Conservation (phyloP, 345 rosid genomes). For the Gossypium stocksii region DNA sequence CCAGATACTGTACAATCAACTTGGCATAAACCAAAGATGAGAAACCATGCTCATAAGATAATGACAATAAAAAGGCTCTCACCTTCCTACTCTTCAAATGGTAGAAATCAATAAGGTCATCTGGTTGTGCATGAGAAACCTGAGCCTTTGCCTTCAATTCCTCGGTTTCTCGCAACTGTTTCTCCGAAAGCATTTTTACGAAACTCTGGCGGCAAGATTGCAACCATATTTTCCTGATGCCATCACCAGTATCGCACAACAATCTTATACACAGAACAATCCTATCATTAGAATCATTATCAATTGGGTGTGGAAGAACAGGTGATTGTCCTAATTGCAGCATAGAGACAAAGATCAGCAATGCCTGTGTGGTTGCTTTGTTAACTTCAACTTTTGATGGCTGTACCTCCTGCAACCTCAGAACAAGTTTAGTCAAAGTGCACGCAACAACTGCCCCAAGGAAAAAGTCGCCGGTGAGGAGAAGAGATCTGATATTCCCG, state of each 20-base stretch:
- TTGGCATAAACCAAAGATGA: neutral
- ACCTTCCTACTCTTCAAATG: conserved; percentile 99
- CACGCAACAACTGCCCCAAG: conserved; percentile 97
- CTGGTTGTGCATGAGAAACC: conserved; percentile 91
- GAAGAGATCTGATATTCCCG: conserved; percentile 84
- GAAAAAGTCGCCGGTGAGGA: conserved; percentile 93
- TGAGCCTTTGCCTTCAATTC: conserved; percentile 93
- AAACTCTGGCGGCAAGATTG: conserved; percentile 88
- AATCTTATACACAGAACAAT: conserved; percentile 74
- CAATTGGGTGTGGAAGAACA: conserved; percentile 88
- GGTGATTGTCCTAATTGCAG: conserved; percentile 91
- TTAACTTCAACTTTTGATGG: conserved; percentile 73
- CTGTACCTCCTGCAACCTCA: conserved; percentile 95
- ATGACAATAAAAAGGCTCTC: conserved; percentile 7
- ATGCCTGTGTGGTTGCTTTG: conserved; percentile 52
- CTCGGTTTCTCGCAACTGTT: conserved; percentile 76
- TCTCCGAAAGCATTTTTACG: conserved; percentile 92
- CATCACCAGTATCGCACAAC: conserved; percentile 76
- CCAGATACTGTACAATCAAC: neutral
- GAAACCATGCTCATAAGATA: neutral
- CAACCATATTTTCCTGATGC: conserved; percentile 81
- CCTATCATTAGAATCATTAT: conserved; percentile 86
- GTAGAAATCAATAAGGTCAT: conserved; percentile 95
- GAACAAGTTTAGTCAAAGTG: conserved; percentile 81
- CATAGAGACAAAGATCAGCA: conserved; percentile 88